A percentile compares a stretch with the other conserved stretches of the same genome.
Conservation (phyloP, 2,329 filamentous ascomycete species). For the Diaporthe aspalathi region DNA sequence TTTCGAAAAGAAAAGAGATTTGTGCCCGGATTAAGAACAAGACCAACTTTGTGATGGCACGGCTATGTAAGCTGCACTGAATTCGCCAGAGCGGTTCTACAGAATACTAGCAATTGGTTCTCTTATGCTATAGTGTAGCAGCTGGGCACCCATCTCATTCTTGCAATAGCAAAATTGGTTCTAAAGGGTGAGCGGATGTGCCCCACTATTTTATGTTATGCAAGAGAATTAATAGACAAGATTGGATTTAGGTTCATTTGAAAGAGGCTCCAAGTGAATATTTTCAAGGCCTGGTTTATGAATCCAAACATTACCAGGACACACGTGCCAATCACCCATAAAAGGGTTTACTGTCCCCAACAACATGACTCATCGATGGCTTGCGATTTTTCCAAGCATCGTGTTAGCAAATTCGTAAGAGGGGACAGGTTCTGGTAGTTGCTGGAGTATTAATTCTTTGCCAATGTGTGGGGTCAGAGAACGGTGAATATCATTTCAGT, state of each 20-base stretch:
- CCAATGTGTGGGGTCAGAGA: not conserved
- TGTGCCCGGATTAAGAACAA: too few species aligned
- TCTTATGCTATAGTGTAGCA: too few species aligned
- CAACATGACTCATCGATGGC: not conserved
- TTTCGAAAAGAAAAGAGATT: too few species aligned
- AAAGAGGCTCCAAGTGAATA: not conserved
- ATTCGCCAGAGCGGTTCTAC: too few species aligned
- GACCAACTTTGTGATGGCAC: too few species aligned
- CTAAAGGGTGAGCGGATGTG: not conserved
- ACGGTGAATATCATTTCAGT: not conserved
- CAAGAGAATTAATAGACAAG: not conserved
- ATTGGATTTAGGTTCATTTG: not conserved
- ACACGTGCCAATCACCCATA: not conserved
- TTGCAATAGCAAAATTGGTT: not conserved
- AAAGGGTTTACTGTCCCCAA: not conserved
- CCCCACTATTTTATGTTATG: not conserved
- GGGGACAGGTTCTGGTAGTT: too few species aligned
- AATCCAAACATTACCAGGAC: not conserved
- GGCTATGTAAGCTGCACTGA: too few species aligned
- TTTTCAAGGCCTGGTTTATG: not conserved
- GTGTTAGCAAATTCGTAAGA: not conserved
- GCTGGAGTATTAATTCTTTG: not conserved
- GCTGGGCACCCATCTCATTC: too few species aligned
- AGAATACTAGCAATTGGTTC: too few species aligned
- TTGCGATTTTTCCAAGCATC: not conserved